phyloP scores from a whole-genome alignment of 1,284 basidiomycete genomes.

The Moesziomyces sp. region DNA sequence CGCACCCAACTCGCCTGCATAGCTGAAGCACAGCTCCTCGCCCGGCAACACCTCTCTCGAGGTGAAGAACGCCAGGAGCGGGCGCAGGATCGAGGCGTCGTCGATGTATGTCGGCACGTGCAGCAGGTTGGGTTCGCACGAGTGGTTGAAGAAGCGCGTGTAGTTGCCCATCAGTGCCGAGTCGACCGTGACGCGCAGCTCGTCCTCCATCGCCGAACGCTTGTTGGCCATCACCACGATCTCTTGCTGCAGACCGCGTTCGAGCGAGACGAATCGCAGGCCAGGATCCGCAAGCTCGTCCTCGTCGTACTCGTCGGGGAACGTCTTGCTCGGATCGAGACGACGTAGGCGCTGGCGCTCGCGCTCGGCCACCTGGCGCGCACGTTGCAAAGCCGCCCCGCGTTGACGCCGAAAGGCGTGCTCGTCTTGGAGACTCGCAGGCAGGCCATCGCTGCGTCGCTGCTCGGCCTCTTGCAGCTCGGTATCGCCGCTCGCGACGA shows the following conservation, averaged over 20 bases:
- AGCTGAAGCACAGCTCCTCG: conserved; percentile 70
- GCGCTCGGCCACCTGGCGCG: neutral
- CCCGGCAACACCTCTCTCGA: conserved; percentile 74
- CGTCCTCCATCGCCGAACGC: conserved; percentile 23
- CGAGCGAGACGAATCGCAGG: conserved; percentile 14
- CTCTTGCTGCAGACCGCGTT: neutral
- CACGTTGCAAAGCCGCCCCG: neutral
- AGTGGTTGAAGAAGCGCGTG: conserved; percentile 72
- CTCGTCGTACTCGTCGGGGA: neutral
- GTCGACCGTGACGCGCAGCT: conserved; percentile 40
- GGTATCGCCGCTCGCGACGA: neutral
- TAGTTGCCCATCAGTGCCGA: conserved; percentile 55
- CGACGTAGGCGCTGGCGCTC: neutral
- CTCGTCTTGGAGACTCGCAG: neutral
- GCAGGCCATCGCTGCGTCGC: neutral
- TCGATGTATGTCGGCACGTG: conserved; percentile 79
- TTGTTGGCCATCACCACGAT: conserved; percentile 1
- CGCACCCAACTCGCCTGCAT: conserved; percentile 10
- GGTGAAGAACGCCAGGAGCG: conserved; percentile 78
- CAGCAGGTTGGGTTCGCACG: conserved; percentile 84
- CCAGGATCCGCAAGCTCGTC: conserved; percentile 6
- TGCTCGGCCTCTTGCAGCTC: conserved; percentile 1
- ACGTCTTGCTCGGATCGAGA: neutral
- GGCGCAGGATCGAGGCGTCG: conserved; percentile 73
- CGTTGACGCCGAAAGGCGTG: conserved; percentile 1